Evolutionary conservation across 768 basidiomycete species (phyloP), one percentile per base, ranked within the genome.

Genomic region (Pluteus cervinus): DNA sequence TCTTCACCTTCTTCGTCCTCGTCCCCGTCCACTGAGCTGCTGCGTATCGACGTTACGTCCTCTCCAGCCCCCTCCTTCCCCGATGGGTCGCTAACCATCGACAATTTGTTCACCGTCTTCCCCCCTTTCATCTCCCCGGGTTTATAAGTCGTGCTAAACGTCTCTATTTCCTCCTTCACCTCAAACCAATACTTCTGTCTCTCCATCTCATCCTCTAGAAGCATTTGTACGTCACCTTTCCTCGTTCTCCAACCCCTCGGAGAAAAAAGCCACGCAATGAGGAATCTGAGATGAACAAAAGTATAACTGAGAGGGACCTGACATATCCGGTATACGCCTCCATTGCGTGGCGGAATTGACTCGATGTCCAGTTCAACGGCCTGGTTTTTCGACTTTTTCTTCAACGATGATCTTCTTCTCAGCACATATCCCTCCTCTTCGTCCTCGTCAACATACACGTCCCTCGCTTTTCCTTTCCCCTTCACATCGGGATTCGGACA

Each of bases 231-330:
- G 36, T 42, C 37, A 3, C 47, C 63, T 31, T 63, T 67, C n/a
- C n/a, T n/a, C n/a, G n/a, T n/a, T n/a, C n/a, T n/a, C n/a, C n/a
- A n/a, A n/a, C n/a, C n/a, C n/a, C n/a, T n/a, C n/a, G n/a, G n/a
- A n/a, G n/a, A n/a, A 45, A 83, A 86, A 4, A 83, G 56, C 50
- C 75, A 86, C 5, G 69, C 58, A 20, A 86, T 65, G 32, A 87
- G 68, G 31, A 66, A 69, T 26, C 74, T 73, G 4, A 87, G 61
- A 48, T 81, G 81, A 0, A 70, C 62, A 45, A 87, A 78, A 0
- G 79, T 81, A 52, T 84, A 86, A 51, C 69, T 81, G 18, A 76
- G 60, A 0, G 84, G 84, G 6, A 84, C 79, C 45, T 83, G 82
- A 4, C 76, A 75, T 36, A 85, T 59, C 36, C 83, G 72, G 49